Conservation (phyloP, 352 stramenopile genomes). For the Phytophthora boehmeriae region DNA sequence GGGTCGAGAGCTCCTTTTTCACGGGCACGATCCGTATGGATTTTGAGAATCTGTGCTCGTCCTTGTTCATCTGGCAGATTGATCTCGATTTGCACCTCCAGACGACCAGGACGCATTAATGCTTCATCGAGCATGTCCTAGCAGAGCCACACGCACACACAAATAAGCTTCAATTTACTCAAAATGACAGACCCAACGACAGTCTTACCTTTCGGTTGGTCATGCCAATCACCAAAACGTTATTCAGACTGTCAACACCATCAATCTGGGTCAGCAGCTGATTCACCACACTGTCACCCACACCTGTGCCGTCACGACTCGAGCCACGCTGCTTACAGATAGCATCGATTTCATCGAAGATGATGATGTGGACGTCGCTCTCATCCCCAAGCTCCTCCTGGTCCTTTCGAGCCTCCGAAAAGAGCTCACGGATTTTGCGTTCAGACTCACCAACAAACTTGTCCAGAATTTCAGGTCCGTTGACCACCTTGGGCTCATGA, state of each 20-base stretch:
- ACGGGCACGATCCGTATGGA: constrained; percentile 94
- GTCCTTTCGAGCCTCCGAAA: constrained; percentile 93
- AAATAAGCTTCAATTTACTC: not conserved
- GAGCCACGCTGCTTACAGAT: constrained; percentile 98
- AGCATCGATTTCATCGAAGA: constrained; percentile 99
- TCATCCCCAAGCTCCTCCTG: constrained; percentile 94
- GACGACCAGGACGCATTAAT: constrained; percentile 96
- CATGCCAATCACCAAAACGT: constrained; percentile 99
- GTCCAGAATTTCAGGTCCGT: constrained; percentile 99
- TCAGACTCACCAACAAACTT: constrained; percentile 99
- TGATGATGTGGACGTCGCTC: constrained; percentile 99
- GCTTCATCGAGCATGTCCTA: constrained; percentile 95
- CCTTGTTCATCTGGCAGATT: constrained; percentile 96
- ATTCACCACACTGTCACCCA: constrained; percentile 99
- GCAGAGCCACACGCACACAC: constrained; percentile 7
- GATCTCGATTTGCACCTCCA: constrained; percentile 99
- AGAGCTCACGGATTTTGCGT: constrained; percentile 99
- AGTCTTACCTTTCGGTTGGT: constrained; percentile 97
- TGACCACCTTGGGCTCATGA: constrained; percentile 97
- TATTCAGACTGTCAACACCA: constrained; percentile 99
- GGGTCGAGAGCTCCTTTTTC: constrained; percentile 77
- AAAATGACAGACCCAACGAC: not conserved
- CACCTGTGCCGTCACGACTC: constrained; percentile 93
- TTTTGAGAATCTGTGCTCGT: constrained; percentile 97
- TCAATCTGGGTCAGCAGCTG: constrained; percentile 99